Percentiles rank a stretch among this genome's conserved stretches.
Evolutionary conservation across 2,329 filamentous ascomycete genomes (phyloP).

Genomic region (Calonectria pauciramosa): DNA sequence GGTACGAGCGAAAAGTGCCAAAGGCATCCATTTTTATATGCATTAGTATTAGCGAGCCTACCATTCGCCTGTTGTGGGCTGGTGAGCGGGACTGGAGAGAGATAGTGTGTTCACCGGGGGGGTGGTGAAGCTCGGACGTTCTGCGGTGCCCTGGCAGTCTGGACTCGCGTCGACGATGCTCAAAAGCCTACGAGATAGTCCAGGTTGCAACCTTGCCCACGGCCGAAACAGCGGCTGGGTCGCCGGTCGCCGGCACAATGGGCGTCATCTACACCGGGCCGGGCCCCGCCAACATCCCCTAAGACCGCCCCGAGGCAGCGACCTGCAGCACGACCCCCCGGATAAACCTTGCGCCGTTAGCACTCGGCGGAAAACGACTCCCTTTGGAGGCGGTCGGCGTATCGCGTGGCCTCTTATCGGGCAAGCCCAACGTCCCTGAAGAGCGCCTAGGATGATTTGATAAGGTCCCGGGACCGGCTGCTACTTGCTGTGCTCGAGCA

Average conservation of each 20-base stretch:
- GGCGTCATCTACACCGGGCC: neutral
- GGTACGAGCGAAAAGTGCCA: neutral
- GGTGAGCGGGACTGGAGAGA: neutral
- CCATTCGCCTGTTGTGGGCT: constrained; percentile 4
- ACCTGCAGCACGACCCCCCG: neutral
- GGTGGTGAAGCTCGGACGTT: neutral
- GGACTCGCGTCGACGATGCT: neutral
- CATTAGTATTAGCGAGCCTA: constrained; percentile 14
- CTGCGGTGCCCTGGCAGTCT: constrained; percentile 1
- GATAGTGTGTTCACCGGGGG: neutral
- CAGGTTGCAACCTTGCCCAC: neutral
- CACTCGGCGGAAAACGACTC: neutral
- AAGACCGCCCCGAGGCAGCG: neutral
- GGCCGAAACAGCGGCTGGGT: neutral
- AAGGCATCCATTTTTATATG: constrained; percentile 18
- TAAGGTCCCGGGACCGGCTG: constrained; percentile 18
- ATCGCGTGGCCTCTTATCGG: constrained; percentile 9
- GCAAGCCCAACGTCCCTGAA: neutral
- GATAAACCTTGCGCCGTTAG: constrained; percentile 2
- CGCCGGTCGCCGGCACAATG: neutral
- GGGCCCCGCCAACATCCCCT: neutral
- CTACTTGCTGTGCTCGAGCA: neutral
- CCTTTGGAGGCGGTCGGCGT: neutral
- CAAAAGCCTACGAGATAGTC: neutral
- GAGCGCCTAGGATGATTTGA: neutral